Percentiles rank a stretch among this genome's conserved stretches.
These are phyloP conservation scores for Chlorella sp. DNA, from an alignment of 139 green algal species.

Conservation along the genomic window DNA sequence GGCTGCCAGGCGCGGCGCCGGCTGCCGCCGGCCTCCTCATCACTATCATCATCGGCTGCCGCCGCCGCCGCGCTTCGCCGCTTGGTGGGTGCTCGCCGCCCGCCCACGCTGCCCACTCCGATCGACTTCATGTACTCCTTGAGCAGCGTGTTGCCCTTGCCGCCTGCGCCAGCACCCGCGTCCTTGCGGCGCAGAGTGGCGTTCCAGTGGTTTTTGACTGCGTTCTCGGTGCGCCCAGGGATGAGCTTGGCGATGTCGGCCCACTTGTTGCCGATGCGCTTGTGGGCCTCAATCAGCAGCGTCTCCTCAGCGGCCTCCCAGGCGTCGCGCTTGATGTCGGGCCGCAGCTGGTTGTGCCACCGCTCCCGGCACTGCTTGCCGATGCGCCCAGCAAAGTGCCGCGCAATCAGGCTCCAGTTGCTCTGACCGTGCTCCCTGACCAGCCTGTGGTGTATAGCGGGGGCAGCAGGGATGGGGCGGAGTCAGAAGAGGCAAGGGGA, in stretches of 20 bases:
- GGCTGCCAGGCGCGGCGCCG: background rate
- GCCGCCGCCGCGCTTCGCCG: slow-evolving; percentile 2
- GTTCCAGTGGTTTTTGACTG: slow-evolving; percentile 91
- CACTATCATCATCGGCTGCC: background rate
- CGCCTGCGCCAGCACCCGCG: background rate
- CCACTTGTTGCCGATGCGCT: slow-evolving; percentile 62
- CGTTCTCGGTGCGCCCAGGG: slow-evolving; percentile 79
- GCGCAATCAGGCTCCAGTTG: slow-evolving; percentile 76
- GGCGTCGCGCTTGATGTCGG: slow-evolving; percentile 73
- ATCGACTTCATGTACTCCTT: slow-evolving; percentile 45
- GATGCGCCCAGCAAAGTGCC: slow-evolving; percentile 71
- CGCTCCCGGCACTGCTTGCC: slow-evolving; percentile 88
- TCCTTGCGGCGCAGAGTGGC: slow-evolving; percentile 64
- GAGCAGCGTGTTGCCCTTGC: slow-evolving; percentile 36
- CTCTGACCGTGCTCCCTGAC: slow-evolving; percentile 74
- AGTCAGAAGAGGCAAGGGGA: background rate
- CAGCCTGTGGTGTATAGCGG: slow-evolving; percentile 52
- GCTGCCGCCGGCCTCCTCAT: background rate
- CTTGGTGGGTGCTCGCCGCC: background rate
- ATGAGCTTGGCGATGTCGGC: slow-evolving; percentile 75
- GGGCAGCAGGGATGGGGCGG: background rate
- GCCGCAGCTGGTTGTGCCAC: slow-evolving; percentile 80
- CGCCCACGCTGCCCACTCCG: background rate
- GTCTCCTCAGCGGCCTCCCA: slow-evolving; percentile 70
- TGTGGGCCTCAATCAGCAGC: slow-evolving; percentile 59